These are phyloP conservation scores for Scheffersomyces cryptocercus DNA, from an alignment of 1,139 yeast species.

Conservation along the genomic window DNA sequence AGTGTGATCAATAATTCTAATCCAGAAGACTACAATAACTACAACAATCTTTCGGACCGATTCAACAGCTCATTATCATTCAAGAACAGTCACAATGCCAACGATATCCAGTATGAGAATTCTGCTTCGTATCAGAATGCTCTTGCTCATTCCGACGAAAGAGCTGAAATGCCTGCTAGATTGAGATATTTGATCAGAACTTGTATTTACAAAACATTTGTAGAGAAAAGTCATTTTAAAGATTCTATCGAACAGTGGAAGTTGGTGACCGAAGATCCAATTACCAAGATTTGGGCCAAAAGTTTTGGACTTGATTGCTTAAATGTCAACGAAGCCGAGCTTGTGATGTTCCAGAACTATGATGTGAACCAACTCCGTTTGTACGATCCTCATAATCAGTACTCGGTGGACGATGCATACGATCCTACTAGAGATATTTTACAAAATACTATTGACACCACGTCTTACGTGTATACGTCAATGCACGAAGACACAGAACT, in stretches of 20 bases:
- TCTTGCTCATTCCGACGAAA: slow-evolving; percentile 27
- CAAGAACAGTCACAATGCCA: slow-evolving; percentile 11
- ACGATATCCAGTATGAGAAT: slow-evolving; percentile 38
- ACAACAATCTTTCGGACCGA: slow-evolving; percentile 9
- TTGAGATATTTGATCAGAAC: slow-evolving; percentile 51
- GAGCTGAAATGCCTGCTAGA: slow-evolving; percentile 51
- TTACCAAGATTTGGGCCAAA: slow-evolving; percentile 54
- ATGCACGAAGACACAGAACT: neutral
- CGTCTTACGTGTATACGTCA: slow-evolving; percentile 28
- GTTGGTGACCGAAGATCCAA: slow-evolving; percentile 55
- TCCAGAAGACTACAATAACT: slow-evolving; percentile 2
- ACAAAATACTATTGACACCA: slow-evolving; percentile 41
- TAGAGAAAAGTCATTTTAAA: slow-evolving; percentile 27
- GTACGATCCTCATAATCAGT: slow-evolving; percentile 32
- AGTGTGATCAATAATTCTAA: slow-evolving; percentile 13
- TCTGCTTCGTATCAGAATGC: slow-evolving; percentile 29
- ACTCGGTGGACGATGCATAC: slow-evolving; percentile 23
- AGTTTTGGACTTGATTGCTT: slow-evolving; percentile 54
- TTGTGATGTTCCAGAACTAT: slow-evolving; percentile 37
- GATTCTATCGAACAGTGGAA: slow-evolving; percentile 42
- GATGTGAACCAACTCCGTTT: slow-evolving; percentile 31
- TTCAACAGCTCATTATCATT: slow-evolving; percentile 8
- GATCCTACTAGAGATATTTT: slow-evolving; percentile 25
- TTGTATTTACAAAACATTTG: slow-evolving; percentile 46
- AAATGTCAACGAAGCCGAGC: slow-evolving; percentile 55